Evolutionary conservation across 495 filamentous ascomycete species (phyloP).

Genomic region (Schizothecium vesticola): DNA sequence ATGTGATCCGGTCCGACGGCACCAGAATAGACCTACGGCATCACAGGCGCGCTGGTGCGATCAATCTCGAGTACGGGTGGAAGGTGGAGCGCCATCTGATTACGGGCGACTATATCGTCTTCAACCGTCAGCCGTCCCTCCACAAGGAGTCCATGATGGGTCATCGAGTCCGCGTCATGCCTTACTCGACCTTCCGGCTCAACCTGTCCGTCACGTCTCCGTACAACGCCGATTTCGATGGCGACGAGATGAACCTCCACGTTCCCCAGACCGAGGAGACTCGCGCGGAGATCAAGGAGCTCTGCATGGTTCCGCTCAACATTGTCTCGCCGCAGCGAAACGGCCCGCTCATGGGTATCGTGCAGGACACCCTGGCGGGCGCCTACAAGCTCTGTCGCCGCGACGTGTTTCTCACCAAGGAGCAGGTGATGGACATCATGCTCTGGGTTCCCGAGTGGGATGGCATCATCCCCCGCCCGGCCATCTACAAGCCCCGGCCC

Average conservation of each 20-base stretch:
- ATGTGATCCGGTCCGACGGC: conserved; percentile 86
- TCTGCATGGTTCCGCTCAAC: conserved; percentile 94
- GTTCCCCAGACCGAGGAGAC: conserved; percentile 98
- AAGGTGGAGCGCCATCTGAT: conserved; percentile 95
- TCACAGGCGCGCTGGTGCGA: conserved; percentile 74
- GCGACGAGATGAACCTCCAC: conserved; percentile 98
- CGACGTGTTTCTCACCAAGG: conserved; percentile 83
- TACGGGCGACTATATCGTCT: conserved; percentile 95
- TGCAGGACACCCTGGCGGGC: conserved; percentile 94
- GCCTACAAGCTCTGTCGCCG: conserved; percentile 94
- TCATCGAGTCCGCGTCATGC: conserved; percentile 95
- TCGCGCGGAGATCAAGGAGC: conserved; percentile 80
- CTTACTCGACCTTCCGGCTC: conserved; percentile 94
- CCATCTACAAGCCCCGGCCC: conserved; percentile 84
- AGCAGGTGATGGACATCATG: conserved; percentile 91
- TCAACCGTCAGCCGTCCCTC: conserved; percentile 97
- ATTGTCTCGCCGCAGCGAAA: conserved; percentile 98
- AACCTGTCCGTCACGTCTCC: conserved; percentile 97
- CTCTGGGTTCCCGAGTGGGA: conserved; percentile 98
- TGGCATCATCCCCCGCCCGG: conserved; percentile 83
- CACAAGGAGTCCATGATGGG: conserved; percentile 99
- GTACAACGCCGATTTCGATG: conserved; percentile 99
- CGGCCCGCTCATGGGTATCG: conserved; percentile 97
- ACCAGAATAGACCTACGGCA: conserved; percentile 91
- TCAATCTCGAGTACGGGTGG: conserved; percentile 91